These are phyloP conservation scores for Gossypium stocksii DNA, from an alignment of 345 rosid species.

Conservation along the genomic window DNA sequence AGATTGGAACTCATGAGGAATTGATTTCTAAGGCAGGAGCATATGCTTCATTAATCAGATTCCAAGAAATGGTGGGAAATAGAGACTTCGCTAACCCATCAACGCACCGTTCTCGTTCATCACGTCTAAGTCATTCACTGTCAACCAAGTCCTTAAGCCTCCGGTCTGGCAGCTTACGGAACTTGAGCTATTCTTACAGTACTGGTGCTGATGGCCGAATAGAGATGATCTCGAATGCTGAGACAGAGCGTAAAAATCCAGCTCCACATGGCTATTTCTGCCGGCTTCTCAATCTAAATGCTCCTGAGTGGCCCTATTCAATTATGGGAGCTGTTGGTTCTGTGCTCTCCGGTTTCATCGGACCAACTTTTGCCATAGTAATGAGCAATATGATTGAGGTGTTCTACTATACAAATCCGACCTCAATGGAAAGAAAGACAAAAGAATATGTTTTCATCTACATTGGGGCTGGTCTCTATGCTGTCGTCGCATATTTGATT, in stretches of 20 bases:
- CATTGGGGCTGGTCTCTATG: constrained; percentile 94
- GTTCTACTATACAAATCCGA: constrained; percentile 81
- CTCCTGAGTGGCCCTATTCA: constrained; percentile 99
- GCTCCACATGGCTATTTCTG: constrained; percentile 87
- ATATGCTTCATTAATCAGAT: constrained; percentile 81
- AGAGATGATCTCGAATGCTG: constrained; percentile 98
- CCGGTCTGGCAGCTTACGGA: constrained; percentile 92
- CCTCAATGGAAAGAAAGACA: constrained; percentile 94
- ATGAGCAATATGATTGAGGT: constrained; percentile 99
- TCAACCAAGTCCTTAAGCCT: constrained; percentile 93
- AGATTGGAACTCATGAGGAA: constrained; percentile 95
- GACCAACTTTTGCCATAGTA: constrained; percentile 92
- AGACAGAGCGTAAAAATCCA: constrained; percentile 78
- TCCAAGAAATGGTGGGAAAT: constrained; percentile 92
- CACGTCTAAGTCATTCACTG: constrained; percentile 82
- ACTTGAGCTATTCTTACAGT: constrained; percentile 93
- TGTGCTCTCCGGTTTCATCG: constrained; percentile 84
- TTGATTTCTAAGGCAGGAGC: constrained; percentile 75
- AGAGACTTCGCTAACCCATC: constrained; percentile 88
- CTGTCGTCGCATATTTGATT: constrained; percentile 86
- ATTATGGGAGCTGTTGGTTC: constrained; percentile 97
- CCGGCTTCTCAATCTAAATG: constrained; percentile 84
- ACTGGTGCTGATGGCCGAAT: constrained; percentile 95
- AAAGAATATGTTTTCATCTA: constrained; percentile 93
- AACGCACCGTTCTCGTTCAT: constrained; percentile 74